These are phyloP conservation scores for Metarhizium anisopliae DNA, from an alignment of 2,329 filamentous ascomycete genomes.

Conservation along the genomic window DNA sequence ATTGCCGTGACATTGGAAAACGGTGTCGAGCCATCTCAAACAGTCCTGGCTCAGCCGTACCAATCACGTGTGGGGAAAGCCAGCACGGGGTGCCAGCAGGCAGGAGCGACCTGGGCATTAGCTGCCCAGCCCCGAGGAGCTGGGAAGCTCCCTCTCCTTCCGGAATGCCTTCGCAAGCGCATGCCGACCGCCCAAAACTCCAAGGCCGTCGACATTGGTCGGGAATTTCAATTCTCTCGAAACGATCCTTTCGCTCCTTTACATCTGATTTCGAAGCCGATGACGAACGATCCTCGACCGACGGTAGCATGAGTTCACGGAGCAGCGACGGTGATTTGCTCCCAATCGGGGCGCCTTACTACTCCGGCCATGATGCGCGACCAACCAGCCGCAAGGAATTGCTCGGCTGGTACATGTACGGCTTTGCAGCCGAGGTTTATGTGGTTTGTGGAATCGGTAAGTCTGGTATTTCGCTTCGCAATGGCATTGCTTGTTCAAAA, in stretches of 20 bases:
- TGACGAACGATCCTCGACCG: constrained; percentile 51
- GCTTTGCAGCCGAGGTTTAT: constrained; percentile 93
- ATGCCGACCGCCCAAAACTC: constrained; percentile 30
- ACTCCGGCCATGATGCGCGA: constrained; percentile 79
- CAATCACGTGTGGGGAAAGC: constrained; percentile 2
- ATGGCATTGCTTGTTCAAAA: neutral
- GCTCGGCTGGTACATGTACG: constrained; percentile 90
- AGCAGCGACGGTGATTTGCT: constrained; percentile 26
- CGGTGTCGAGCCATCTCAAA: neutral
- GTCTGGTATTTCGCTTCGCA: constrained; percentile 17
- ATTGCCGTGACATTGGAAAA: neutral
- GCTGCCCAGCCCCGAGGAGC: neutral
- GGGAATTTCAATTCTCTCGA: constrained; percentile 41
- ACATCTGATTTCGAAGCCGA: constrained; percentile 57
- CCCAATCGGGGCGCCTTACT: constrained; percentile 38
- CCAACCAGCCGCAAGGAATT: constrained; percentile 82
- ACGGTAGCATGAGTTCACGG: constrained; percentile 25
- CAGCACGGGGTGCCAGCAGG: neutral
- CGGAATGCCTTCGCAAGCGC: constrained; percentile 5
- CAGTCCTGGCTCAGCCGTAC: neutral
- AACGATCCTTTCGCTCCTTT: constrained; percentile 48
- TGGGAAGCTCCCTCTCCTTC: neutral
- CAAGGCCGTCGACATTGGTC: constrained; percentile 36
- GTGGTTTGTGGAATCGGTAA: constrained; percentile 72
- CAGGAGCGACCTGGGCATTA: neutral